These are phyloP conservation scores for Sporobolomyces pararoseus DNA, from an alignment of 768 basidiomycete genomes.

Conservation along the genomic window DNA sequence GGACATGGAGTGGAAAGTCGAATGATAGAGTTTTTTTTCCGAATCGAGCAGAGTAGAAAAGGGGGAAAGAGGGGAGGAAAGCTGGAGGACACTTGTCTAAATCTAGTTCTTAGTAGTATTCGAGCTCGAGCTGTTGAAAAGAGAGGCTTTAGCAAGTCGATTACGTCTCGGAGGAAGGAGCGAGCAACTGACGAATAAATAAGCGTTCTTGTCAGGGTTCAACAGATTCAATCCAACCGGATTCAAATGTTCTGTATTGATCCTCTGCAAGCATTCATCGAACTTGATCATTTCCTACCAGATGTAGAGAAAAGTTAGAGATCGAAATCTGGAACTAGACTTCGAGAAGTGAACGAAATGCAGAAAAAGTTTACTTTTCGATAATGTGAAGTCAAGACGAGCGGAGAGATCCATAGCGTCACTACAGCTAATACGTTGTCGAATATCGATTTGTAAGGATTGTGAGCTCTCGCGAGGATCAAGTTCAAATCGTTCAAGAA, in stretches of 20 bases:
- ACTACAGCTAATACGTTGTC: conserved; percentile 77
- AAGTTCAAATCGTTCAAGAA: conserved; percentile 89
- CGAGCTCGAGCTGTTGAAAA: conserved; percentile 34
- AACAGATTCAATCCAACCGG: conserved; percentile 80
- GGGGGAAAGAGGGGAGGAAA: neutral
- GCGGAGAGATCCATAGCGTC: conserved; percentile 71
- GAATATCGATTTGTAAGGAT: conserved; percentile 63
- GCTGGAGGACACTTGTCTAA: neutral
- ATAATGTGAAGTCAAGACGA: conserved; percentile 71
- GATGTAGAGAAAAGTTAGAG: too few relatives aligned
- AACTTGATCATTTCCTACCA: conserved; percentile 72
- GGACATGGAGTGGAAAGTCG: too few relatives aligned
- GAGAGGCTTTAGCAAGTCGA: too few relatives aligned
- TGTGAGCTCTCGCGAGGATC: conserved; percentile 78
- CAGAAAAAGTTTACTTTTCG: conserved; percentile 59
- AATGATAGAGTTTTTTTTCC: too few relatives aligned
- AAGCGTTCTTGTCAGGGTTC: conserved; percentile 78
- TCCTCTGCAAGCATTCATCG: conserved; percentile 59
- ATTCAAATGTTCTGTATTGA: conserved; percentile 74
- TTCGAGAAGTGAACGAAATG: neutral
- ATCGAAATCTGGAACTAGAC: too few relatives aligned
- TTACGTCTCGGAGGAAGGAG: too few relatives aligned
- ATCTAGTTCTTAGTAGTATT: conserved; percentile 30
- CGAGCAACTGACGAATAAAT: conserved; percentile 95
- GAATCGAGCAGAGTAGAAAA: too few relatives aligned